phyloP scores from a whole-genome alignment of 2,329 filamentous ascomycete species.

The Mycogone perniciosa region DNA sequence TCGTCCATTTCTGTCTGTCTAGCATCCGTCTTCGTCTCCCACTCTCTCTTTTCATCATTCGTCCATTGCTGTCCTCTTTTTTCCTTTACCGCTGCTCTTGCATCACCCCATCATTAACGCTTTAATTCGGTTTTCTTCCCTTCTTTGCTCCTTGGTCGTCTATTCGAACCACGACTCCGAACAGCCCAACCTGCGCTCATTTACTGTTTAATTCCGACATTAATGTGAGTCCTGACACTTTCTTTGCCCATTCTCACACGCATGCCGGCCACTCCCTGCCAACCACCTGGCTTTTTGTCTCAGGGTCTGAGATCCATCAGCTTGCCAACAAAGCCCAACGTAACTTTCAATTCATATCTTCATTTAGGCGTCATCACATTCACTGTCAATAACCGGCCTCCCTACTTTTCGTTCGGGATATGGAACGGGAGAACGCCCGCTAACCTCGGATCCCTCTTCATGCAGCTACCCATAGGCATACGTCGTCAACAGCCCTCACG shows the following conservation, averaged over 20 bases:
- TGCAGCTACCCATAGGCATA: slow-evolving; percentile 9
- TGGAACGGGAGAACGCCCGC: slow-evolving; percentile 5
- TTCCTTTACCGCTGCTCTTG: slow-evolving; percentile 1
- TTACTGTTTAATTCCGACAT: slow-evolving; percentile 20
- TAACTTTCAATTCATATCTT: slow-evolving; percentile 1
- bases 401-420: background rate
- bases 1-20: slow-evolving; percentile 5
- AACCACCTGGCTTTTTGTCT: slow-evolving; percentile 23
- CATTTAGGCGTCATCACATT: background rate
- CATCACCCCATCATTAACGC: background rate
- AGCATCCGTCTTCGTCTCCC: background rate
- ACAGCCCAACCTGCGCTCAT: slow-evolving; percentile 2
- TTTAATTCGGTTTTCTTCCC: background rate
- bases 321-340: slow-evolving; percentile 1
- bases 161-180: background rate
- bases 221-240: slow-evolving; percentile 31
- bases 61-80: background rate
- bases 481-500: slow-evolving; percentile 13
- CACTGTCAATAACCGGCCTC: background rate
- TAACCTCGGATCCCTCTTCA: slow-evolving; percentile 8
- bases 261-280: slow-evolving; percentile 24
- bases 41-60: background rate
- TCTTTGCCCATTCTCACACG: slow-evolving; percentile 22
- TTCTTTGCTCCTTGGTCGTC: background rate
- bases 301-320: slow-evolving; percentile 6